These are phyloP conservation scores for Cyclostephanos invisitatus DNA, from an alignment of 108 stramenopile genomes.

Conservation along the genomic window DNA sequence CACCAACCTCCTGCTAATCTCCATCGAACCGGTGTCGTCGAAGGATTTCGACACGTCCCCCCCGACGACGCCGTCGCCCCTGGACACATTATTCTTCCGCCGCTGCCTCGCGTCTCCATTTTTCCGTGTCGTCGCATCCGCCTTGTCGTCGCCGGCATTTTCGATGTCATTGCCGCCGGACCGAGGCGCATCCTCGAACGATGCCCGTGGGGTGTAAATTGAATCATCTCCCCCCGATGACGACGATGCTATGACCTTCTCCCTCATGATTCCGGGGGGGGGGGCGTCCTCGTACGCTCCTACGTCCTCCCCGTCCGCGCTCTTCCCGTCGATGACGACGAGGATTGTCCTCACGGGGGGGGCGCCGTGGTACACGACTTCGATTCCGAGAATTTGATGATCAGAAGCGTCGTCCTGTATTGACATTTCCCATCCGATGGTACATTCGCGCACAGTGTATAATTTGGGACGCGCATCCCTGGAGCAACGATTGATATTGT, in stretches of 20 bases:
- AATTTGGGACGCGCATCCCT: too few species aligned
- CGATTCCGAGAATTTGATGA: constrained; percentile 13
- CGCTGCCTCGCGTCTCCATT: neutral
- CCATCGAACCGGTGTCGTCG: constrained; percentile 3
- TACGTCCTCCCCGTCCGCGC: too few species aligned
- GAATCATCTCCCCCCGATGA: neutral
- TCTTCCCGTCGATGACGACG: neutral
- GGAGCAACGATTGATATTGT: too few species aligned
- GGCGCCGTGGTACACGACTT: constrained; percentile 6
- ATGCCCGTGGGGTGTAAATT: neutral
- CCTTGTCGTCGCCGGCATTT: neutral
- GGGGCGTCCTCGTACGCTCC: too few species aligned
- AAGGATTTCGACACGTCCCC: neutral
- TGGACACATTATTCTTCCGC: neutral
- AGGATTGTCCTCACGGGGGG: neutral
- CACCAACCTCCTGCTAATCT: constrained; percentile 66
- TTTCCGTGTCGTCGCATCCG: too few species aligned
- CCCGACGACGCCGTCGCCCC: neutral
- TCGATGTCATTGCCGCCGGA: constrained; percentile 2
- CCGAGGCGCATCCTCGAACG: neutral
- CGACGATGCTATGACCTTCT: neutral
- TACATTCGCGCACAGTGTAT: neutral
- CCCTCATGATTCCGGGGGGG: constrained; percentile 1
- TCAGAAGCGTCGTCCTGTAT: neutral
- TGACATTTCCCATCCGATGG: neutral